Conservation (phyloP, 805 yeast genomes). For the Candida nonsorbophila region DNA sequence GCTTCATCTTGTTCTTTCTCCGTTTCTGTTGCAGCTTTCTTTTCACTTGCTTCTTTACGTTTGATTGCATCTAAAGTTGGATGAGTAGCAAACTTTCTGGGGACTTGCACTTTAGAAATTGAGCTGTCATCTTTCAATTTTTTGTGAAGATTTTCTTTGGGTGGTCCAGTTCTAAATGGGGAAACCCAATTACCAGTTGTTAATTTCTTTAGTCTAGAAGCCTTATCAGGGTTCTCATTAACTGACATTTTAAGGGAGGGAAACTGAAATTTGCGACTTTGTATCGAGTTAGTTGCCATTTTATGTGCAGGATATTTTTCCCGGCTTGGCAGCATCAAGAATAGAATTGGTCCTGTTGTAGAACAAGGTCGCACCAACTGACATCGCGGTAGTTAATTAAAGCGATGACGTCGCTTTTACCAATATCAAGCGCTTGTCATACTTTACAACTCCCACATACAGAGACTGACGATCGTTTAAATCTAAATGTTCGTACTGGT, state of each 20-base stretch:
- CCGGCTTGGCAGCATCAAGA: no score
- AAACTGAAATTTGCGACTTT: no score
- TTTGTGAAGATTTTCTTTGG: constrained; percentile 25
- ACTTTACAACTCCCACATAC: constrained; percentile 48
- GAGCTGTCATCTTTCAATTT: constrained; percentile 30
- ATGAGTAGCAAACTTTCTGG: constrained; percentile 35
- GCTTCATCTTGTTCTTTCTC: constrained; percentile 4
- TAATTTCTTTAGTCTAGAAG: constrained; percentile 23
- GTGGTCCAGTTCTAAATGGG: constrained; percentile 29
- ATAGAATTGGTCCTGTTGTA: no score
- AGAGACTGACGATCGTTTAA: constrained; percentile 48
- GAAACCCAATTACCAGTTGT: constrained; percentile 34
- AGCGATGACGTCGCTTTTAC: constrained; percentile 65
- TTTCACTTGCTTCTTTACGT: constrained; percentile 3
- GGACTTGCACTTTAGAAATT: constrained; percentile 29
- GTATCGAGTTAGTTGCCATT: no score
- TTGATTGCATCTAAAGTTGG: constrained; percentile 29
- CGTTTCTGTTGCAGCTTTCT: constrained; percentile 8
- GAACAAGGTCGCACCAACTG: not conserved
- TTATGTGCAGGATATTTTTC: no score
- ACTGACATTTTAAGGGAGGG: no score
- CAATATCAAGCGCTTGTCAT: constrained; percentile 60
- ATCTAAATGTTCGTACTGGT: constrained; percentile 63
- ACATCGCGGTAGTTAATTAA: not conserved
- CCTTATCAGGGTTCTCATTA: no score